These are phyloP conservation scores for Clonostachys chloroleuca DNA, from an alignment of 2,329 filamentous ascomycete genomes.

Conservation along the genomic window DNA sequence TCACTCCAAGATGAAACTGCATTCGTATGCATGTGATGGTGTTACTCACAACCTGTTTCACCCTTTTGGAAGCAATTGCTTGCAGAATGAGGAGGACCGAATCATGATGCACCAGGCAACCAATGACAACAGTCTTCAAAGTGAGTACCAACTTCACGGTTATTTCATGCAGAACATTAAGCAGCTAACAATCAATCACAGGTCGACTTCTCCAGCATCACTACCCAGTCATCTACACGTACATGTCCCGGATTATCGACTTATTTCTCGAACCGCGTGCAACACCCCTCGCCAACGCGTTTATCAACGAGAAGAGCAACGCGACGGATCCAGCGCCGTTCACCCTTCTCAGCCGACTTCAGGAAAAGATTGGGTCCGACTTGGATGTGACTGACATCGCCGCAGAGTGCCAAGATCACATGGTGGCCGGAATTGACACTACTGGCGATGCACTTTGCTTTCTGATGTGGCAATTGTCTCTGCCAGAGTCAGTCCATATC, in stretches of 20 bases:
- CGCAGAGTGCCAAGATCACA: conserved; percentile 47
- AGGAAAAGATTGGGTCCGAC: conserved; percentile 5
- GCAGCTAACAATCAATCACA: conserved; percentile 37
- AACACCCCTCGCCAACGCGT: conserved; percentile 3
- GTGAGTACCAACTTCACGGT: conserved; percentile 22
- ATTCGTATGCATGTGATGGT: no score
- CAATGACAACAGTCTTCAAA: conserved; percentile 62
- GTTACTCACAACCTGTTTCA: conserved; percentile 57
- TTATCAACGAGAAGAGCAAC: background rate
- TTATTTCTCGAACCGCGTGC: background rate
- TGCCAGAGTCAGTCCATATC: conserved; percentile 22
- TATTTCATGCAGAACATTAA: no score
- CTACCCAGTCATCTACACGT: background rate
- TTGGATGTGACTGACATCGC: conserved; percentile 41
- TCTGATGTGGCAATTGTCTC: conserved; percentile 41
- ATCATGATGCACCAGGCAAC: conserved; percentile 65
- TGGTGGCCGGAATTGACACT: conserved; percentile 47
- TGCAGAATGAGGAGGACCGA: conserved; percentile 48
- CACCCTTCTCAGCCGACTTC: conserved; percentile 3
- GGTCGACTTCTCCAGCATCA: background rate
- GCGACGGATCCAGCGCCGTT: conserved; percentile 5
- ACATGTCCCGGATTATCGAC: background rate
- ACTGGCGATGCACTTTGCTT: conserved; percentile 48
- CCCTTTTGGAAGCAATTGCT: conserved; percentile 57
- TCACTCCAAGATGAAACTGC: no score